These are phyloP conservation scores for Backusella mclennaniae DNA, from an alignment of 192 early-diverging fungal species.

Conservation along the genomic window DNA sequence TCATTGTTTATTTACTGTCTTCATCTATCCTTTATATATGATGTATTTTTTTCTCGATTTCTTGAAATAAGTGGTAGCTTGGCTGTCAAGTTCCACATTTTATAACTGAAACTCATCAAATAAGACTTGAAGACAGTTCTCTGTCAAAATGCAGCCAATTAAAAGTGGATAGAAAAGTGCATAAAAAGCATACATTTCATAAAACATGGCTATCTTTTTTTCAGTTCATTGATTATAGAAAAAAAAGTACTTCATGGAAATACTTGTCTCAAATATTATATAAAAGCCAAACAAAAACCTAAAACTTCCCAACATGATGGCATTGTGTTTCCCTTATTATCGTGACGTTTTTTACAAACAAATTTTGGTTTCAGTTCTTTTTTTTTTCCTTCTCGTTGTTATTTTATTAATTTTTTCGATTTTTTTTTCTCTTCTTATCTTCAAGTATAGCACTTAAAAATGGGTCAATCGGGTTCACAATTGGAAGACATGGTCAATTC, in stretches of 20 bases:
- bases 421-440: not conserved
- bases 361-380: not conserved
- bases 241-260: not conserved
- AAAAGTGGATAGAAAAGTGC: not conserved
- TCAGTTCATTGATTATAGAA: too few species aligned
- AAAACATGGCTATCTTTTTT: too few species aligned
- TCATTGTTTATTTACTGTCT: too few species aligned
- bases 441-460: constrained; percentile 21
- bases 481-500: constrained; percentile 78
- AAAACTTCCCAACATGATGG: not conserved
- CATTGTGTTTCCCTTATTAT: not conserved
- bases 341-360: not conserved
- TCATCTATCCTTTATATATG: too few species aligned
- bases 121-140: not conserved
- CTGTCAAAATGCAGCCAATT: not conserved
- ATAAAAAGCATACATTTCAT: not conserved
- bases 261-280: not conserved
- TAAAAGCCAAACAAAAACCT: not conserved
- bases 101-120: not conserved
- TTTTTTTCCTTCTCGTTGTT: not conserved
- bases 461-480: constrained; percentile 67
- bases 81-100: too few species aligned
- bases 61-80: too few species aligned
- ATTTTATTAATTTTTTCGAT: not conserved
- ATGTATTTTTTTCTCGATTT: too few species aligned